A percentile compares a stretch with the other conserved stretches of the same genome.
Conservation (phyloP, 1,284 basidiomycete genomes). For the Takashimella koratensis region DNA sequence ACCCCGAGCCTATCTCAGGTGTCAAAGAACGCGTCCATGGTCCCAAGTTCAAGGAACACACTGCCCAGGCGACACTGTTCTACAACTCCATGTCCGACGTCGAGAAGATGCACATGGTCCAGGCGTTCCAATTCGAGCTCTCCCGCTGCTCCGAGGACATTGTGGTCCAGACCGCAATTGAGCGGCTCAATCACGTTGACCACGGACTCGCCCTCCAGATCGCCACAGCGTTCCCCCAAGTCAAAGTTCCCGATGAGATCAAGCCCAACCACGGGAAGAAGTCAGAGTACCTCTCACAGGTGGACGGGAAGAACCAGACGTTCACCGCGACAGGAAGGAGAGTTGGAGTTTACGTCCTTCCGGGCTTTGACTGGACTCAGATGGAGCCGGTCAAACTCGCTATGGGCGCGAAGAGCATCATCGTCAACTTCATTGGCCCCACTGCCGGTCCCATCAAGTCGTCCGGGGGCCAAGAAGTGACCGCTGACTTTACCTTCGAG, state of each 20-base stretch:
- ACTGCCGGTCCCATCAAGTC: constrained; percentile 60
- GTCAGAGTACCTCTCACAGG: constrained; percentile 59
- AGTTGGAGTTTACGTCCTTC: constrained; percentile 66
- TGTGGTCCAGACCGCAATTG: constrained; percentile 65
- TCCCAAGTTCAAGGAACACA: constrained; percentile 61
- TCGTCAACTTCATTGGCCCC: constrained; percentile 65
- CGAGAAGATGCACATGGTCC: constrained; percentile 65
- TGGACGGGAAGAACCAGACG: too few relatives aligned
- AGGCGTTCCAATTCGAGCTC: constrained; percentile 71
- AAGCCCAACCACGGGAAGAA: constrained; percentile 59
- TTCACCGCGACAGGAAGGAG: constrained; percentile 58
- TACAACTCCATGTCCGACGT: constrained; percentile 66
- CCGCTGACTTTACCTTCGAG: constrained; percentile 33
- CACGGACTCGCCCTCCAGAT: constrained; percentile 62
- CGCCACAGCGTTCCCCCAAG: constrained; percentile 49
- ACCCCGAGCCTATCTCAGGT: constrained; percentile 53
- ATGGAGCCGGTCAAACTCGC: constrained; percentile 59
- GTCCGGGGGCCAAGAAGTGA: constrained; percentile 34
- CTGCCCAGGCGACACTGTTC: constrained; percentile 56
- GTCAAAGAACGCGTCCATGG: constrained; percentile 66
- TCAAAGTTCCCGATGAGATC: constrained; percentile 60
- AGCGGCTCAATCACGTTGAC: constrained; percentile 63
- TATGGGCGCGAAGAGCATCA: constrained; percentile 56
- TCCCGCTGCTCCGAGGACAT: constrained; percentile 69
- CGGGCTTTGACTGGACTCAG: constrained; percentile 64